Evolutionary conservation across 805 yeast genomes (phyloP).

Genomic region (Hanseniaspora opuntiae): DNA sequence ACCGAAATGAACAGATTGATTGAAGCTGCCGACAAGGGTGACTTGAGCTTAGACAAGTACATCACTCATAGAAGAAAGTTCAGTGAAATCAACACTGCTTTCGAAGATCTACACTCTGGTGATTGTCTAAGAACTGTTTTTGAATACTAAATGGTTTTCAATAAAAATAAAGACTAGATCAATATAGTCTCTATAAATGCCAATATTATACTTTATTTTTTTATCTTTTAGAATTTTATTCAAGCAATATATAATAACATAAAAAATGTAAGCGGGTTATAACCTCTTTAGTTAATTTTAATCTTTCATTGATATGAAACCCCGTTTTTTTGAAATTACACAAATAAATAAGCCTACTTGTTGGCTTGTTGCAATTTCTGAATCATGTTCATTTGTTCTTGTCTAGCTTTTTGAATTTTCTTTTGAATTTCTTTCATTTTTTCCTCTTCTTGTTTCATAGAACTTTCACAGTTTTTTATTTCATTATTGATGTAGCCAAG

Average conservation of each 20-base stretch:
- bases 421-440: constrained; percentile 46
- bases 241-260: not conserved
- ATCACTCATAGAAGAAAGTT: constrained; percentile 80
- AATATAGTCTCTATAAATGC: not conserved
- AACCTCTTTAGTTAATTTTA: no score
- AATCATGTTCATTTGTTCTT: constrained; percentile 9
- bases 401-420: constrained; percentile 46
- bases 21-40: constrained; percentile 68
- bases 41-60: constrained; percentile 82
- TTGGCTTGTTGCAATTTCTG: constrained; percentile 7
- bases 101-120: constrained; percentile 90
- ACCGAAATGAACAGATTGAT: constrained; percentile 85
- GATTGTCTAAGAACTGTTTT: constrained; percentile 87
- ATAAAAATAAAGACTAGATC: not conserved
- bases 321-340: no score
- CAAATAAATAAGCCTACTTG: not conserved
- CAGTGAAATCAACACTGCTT: constrained; percentile 70
- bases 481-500: constrained; percentile 75
- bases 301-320: no score
- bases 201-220: no score
- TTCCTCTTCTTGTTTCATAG: constrained; percentile 14
- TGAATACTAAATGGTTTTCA: constrained; percentile 19
- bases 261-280: no score
- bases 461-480: constrained; percentile 57
- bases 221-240: no score